Conservation (phyloP, 768 basidiomycete genomes). For the Phanerodontia chrysosporium region DNA sequence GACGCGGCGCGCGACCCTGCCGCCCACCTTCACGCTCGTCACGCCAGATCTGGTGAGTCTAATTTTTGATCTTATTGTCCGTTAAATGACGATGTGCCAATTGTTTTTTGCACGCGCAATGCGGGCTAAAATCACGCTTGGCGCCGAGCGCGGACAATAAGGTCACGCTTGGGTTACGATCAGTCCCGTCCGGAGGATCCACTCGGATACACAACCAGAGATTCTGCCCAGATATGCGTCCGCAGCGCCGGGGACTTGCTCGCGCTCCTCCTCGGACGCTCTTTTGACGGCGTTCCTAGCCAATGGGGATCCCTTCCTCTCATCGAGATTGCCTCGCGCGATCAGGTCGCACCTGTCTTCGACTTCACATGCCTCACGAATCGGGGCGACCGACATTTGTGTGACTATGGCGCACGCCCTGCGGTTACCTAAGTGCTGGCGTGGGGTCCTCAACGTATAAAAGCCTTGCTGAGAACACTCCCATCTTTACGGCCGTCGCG, state of each 20-base stretch:
- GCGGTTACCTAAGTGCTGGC: not conserved
- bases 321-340: conserved; percentile 4
- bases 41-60: not conserved
- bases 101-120: conserved; percentile 4
- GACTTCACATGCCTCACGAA: conserved; percentile 3
- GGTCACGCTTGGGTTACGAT: not conserved
- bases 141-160: conserved; percentile 10
- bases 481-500: not conserved
- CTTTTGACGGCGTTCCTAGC: not conserved
- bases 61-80: conserved; percentile 10
- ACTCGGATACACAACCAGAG: conserved; percentile 3
- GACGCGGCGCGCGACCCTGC: not conserved
- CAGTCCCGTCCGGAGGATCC: not conserved
- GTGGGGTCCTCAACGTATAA: conserved; percentile 5
- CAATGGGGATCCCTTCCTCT: not conserved
- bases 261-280: not conserved
- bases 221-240: conserved; percentile 1
- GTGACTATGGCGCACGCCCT: not conserved
- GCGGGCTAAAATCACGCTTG: not conserved
- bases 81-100: not conserved
- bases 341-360: not conserved
- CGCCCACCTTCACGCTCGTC: not conserved
- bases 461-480: not conserved
- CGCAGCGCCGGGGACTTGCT: not conserved
- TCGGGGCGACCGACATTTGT: conserved; percentile 3